Percentiles rank a stretch among this genome's conserved stretches.
Evolutionary conservation across 2,329 filamentous ascomycete species (phyloP).

Genomic region (Alternaria sp.): DNA sequence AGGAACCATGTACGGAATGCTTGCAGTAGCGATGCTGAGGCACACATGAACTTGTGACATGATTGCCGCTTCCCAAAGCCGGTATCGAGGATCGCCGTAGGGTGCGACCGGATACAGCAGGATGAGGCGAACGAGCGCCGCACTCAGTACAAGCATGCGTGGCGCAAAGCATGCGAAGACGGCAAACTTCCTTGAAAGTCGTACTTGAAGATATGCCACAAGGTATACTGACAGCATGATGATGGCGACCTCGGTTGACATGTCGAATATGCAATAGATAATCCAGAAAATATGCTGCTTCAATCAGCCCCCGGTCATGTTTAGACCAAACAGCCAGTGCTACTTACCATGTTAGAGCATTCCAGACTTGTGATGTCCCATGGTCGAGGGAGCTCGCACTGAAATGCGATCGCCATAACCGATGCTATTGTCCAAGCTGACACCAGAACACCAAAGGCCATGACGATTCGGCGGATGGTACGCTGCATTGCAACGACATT

Average conservation of each 20-base stretch:
- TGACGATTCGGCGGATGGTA: conserved; percentile 29
- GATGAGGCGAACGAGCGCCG: conserved; percentile 39
- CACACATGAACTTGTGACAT: conserved; percentile 42
- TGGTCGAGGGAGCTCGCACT: conserved; percentile 43
- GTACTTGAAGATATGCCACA: conserved; percentile 39
- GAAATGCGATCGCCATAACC: conserved; percentile 36
- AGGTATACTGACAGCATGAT: conserved; percentile 44
- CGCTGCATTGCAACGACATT: conserved; percentile 30
- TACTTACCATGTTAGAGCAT: conserved; percentile 44
- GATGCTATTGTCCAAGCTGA: conserved; percentile 40
- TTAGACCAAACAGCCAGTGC: background rate
- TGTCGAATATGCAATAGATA: conserved; percentile 46
- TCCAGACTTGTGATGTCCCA: conserved; percentile 39
- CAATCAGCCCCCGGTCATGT: conserved; percentile 21
- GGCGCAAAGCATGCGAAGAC: conserved; percentile 47
- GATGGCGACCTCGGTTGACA: conserved; percentile 42
- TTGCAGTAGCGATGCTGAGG: conserved; percentile 43
- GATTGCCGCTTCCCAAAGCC: conserved; percentile 42
- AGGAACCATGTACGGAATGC: conserved; percentile 46
- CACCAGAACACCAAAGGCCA: conserved; percentile 35
- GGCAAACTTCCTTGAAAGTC: conserved; percentile 34
- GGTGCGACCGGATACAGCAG: conserved; percentile 43
- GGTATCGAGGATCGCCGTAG: conserved; percentile 34
- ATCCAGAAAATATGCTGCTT: conserved; percentile 45
- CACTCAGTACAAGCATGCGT: conserved; percentile 38